Evolutionary conservation across 2,329 filamentous ascomycete genomes (phyloP), one percentile per base, ranked within the genome.

Genomic region (Aureobasidium sp.): DNA sequence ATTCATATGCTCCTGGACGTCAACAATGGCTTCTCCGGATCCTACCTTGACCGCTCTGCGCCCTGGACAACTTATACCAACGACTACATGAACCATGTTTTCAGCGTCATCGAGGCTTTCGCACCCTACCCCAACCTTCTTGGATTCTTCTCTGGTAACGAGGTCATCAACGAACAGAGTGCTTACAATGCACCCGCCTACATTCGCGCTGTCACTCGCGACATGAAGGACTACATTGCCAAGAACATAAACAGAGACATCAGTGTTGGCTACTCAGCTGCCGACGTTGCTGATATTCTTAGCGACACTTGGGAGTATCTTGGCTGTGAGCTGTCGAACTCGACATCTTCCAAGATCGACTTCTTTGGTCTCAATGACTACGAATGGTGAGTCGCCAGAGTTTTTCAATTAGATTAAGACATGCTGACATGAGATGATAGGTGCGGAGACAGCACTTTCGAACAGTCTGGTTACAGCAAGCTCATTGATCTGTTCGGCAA

Each of bases 271-370:
- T 89, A 89, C 76, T 86, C 83, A n/a, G 85, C 86, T 61, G 89
- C 89, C 52, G 89, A 92, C 71, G 89, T 93, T 47, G 86, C 89
- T 63, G 76, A 82, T 1, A 83, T 90, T 45, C 82, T 92, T 29
- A 79, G 86, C 71, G 89, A 92, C 69, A 87, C 83, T 60, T 91
- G 82, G 83, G 85, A 88, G 72, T 92, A 89, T 76, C 80, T 91
- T 76, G 81, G 88, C 71, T 92, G 89, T 76, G 77, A 81, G 41
- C 69, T 71, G 44, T 68, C 73, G 68, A 72, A 74, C 29, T 79
- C 83, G 63, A 79, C 82, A 71, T 74, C 11, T 75, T 72, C 80
- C 61, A 61, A 48, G 32, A 61, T 61, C n/a, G 88, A 91, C 67
- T 76, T 90, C 67, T 90, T 90, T 68, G 87, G 87, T 34, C 78